Conservation (phyloP, 495 filamentous ascomycete species). For the Talaromyces trachyspermus region DNA sequence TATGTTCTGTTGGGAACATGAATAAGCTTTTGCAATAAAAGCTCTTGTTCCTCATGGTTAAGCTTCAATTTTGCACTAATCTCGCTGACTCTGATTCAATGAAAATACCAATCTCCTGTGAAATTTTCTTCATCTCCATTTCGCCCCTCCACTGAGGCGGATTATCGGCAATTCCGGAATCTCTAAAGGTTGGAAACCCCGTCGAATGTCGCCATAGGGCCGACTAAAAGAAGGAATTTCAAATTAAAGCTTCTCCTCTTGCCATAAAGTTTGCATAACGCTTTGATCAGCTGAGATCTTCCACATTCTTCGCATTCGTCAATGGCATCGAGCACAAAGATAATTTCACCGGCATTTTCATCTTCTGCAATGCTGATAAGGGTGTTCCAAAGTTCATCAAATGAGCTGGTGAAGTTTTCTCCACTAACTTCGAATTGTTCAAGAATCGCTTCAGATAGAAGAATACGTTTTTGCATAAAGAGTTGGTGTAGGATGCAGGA, state of each 20-base stretch:
- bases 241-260: slow-evolving; percentile 14
- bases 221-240: slow-evolving; percentile 46
- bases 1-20: slow-evolving; percentile 31
- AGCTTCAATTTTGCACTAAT: slow-evolving; percentile 14
- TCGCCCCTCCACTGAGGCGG: slow-evolving; percentile 33
- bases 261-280: slow-evolving; percentile 11
- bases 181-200: slow-evolving; percentile 19
- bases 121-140: slow-evolving; percentile 28
- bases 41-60: slow-evolving; percentile 9
- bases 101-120: slow-evolving; percentile 35
- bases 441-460: slow-evolving; percentile 18
- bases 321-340: slow-evolving; percentile 38
- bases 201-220: slow-evolving; percentile 32
- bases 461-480: slow-evolving; percentile 14
- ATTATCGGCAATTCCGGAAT: slow-evolving; percentile 20
- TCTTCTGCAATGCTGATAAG: slow-evolving; percentile 19
- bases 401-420: slow-evolving; percentile 16
- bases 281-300: slow-evolving; percentile 9
- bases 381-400: slow-evolving; percentile 33
- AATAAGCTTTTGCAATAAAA: slow-evolving; percentile 19
- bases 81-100: slow-evolving; percentile 22
- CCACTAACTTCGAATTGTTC: slow-evolving; percentile 13
- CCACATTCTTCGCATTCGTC: slow-evolving; percentile 29
- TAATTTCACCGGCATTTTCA: slow-evolving; percentile 27
- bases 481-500: slow-evolving; percentile 30